Evolutionary conservation across 305 asterid genomes (phyloP).

Genomic region (Fraxinus baroniana): DNA sequence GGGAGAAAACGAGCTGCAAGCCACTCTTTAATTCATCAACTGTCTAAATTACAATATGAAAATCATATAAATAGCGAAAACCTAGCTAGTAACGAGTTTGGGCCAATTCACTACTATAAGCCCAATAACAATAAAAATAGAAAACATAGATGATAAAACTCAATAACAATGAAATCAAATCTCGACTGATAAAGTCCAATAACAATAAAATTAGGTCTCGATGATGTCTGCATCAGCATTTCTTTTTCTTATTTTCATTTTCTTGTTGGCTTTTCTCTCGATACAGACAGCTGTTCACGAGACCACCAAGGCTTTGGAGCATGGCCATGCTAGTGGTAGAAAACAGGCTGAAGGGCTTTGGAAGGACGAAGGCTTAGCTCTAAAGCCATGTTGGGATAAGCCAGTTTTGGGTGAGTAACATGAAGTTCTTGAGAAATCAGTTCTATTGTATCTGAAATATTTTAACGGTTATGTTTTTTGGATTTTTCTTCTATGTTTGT

Average conservation of each 20-base stretch:
- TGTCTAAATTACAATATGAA: too few species aligned
- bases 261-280: slow-evolving; percentile 4
- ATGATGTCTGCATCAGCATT: too few species aligned
- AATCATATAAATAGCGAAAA: too few species aligned
- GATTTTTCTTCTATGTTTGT: background rate
- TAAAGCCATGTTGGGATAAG: slow-evolving; percentile 76
- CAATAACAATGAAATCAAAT: too few species aligned
- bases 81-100: too few species aligned
- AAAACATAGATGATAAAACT: too few species aligned
- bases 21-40: too few species aligned
- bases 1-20: too few species aligned
- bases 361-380: slow-evolving; percentile 62
- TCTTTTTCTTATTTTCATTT: background rate
- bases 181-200: too few species aligned
- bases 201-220: too few species aligned
- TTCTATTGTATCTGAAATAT: background rate
- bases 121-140: too few species aligned
- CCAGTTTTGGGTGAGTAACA: slow-evolving; percentile 60
- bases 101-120: too few species aligned
- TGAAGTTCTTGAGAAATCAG: slow-evolving; percentile 6
- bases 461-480: background rate
- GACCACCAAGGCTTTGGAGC: slow-evolving; percentile 51
- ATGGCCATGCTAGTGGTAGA: slow-evolving; percentile 43
- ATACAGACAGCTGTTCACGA: slow-evolving; percentile 43
- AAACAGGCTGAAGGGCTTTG: slow-evolving; percentile 57